These are phyloP conservation scores for Xylaria cubensis DNA, from an alignment of 495 filamentous ascomycete genomes.

Conservation along the genomic window DNA sequence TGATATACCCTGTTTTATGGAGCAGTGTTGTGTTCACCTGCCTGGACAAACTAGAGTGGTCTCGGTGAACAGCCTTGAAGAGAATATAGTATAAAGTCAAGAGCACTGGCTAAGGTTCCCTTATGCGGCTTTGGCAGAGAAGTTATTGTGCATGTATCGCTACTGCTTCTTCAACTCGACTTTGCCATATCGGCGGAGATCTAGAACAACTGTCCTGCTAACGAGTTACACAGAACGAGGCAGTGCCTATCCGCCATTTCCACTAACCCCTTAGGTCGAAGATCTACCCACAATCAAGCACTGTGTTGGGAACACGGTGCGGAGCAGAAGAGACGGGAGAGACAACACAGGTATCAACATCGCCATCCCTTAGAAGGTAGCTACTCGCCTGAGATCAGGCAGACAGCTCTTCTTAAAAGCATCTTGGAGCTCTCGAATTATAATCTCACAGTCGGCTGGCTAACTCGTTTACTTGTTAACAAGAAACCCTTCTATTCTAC, in stretches of 20 bases:
- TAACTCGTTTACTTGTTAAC: not conserved
- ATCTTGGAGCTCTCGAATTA: not conserved
- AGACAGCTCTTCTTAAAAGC: not conserved
- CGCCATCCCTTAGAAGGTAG: not conserved
- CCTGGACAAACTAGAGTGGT: not conserved
- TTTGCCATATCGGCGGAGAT: not conserved
- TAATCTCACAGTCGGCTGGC: not conserved
- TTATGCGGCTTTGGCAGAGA: not conserved
- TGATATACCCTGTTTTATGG: not conserved
- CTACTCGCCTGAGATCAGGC: not conserved
- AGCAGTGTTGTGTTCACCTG: not conserved
- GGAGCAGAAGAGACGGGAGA: not conserved
- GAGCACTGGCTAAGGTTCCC: not conserved
- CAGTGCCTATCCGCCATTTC: not conserved
- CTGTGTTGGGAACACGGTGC: not conserved
- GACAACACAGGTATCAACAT: not conserved
- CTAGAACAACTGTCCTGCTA: not conserved
- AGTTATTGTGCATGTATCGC: not conserved
- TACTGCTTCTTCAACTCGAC: not conserved
- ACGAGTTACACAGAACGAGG: constrained; percentile 1
- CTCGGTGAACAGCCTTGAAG: not conserved
- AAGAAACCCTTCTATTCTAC: not conserved
- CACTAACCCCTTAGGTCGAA: not conserved
- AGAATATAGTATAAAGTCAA: not conserved
- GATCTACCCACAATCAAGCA: not conserved